Base-by-base conservation (phyloP, 176 grass and related monocot genomes). In the Cymbopogon citratus region DNA sequence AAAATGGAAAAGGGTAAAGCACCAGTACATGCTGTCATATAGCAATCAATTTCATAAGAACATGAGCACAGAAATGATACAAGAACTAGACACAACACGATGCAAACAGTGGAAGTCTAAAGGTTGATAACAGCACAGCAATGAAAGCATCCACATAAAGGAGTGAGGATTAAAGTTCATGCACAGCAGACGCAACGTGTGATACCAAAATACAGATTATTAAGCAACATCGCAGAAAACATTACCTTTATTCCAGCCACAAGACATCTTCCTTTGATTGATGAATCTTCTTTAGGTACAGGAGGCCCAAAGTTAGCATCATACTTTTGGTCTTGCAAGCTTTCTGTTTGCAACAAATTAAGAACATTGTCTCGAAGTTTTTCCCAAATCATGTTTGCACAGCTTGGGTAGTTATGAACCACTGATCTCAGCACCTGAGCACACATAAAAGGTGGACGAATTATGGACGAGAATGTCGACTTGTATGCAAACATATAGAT, bases 341-440 rank as follows among this genome's bases (percentile, higher is more conserved):
- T 87, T 81, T 81, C 41, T 61, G 83, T 79, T 75, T 92, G 85
- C 65, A 97, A 78, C 18, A 91, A 77, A 80, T 91, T 84, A 91
- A 86, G 59, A 87, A 91, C 52, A 9, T 45, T 87, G 40, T 71
- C 79, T 61, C 75, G 84, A 85, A 94, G 63, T 87, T 86, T 80
- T 82, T 76, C 76, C 92, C 95, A 97, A 63, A 86, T 86, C 81
- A 83, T 85, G 60, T 77, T 90, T 69, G 71, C 88, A 71, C 80
- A 91, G 60, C 78, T 92, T 66, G 95, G 92, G 57, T 97, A 97
- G 86, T 87, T 94, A 82, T 97, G 95, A 73, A 86, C 89, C 34
- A 64, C 83, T 87, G 90, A 87, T 85, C 86, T 97, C 70, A 97
- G 48, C 52, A 84, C 92, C 95, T 97, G 69, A 45, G 65, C 63